Evolutionary conservation across 805 yeast species (phyloP), one percentile per base, ranked within the genome.

Genomic region (Yarrowia bubula): DNA sequence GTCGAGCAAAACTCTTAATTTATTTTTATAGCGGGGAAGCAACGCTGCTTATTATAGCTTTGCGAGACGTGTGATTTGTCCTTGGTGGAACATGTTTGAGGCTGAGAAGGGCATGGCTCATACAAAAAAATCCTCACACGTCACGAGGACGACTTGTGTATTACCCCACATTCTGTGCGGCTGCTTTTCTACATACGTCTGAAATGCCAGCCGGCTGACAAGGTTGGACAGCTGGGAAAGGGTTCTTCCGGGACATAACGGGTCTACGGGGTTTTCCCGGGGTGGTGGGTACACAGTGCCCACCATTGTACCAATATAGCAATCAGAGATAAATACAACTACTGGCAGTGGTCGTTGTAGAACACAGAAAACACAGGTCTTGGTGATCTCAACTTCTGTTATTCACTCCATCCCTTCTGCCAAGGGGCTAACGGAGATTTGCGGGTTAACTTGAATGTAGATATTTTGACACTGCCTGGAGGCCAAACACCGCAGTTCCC

Each of bases 101-200:
- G 28, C 28, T 22, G 28, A 5, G 28, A 22, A 22, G 28, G 28
- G 28, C 28, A 22, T 22, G 28, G 5, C 28, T 22, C 28, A 5
- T 22, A 5, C 28, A 22, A 22, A 22, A 3, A 22, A n/a, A n/a
- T n/a, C 28, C 28, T 22, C 28, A 22, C 28, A 3, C 3, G 28
- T 22, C 28, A 22, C 3, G 5, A 3, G 5, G 28, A 5, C 22
- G 3, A 11, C 15, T 6, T 6, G 15, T 33, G 11, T 15, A 28
- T 15, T 47, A 32, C 53, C 53, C 53, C 53, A 47, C 33, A 32
- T 47, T 28, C 35, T 11, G n/a, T 48, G 55, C 55, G 55, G 55
- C 55, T 48, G 55, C 6, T n/a, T n/a, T n/a, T n/a, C n/a, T n/a
- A 9, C 41, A 13, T 48, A 48, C 55, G 8, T 48, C 41, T 48